Base-by-base conservation (phyloP, 2,329 filamentous ascomycete species). In the Apiospora phragmitis region DNA sequence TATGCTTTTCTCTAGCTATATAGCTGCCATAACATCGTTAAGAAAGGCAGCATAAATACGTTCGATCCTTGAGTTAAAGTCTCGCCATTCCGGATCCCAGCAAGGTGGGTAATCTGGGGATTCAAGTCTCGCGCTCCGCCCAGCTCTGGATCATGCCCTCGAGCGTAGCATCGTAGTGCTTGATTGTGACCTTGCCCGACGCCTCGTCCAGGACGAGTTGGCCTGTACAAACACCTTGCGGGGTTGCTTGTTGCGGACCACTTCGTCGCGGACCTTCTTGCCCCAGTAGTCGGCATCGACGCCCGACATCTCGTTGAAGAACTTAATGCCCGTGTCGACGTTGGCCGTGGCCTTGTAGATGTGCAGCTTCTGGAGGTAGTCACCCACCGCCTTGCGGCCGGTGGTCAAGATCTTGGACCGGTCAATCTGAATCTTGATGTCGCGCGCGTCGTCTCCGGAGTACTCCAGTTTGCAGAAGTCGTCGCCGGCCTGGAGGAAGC, bases 321-420 rank as follows among this genome's bases (percentile, higher is more conserved):
- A 89, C 75, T 89, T 89, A 74, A 88, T 91, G n/a, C 94, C 95
- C 2, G 87, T 88, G 75, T 92, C 88, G 24, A 95, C 87, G 79
- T 98, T 94, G 8, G 94, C 95, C 0, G 94, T 97, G 5, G 92
- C 90, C 86, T 98, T 98, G 86, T 93, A 98, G 74, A 98, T 87
- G 81, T 98, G 95, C 73, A 98, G 84, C 82, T 97, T 96, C 83
- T 97, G 94, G 68, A 98, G 85, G 79, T 97, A 97, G 68, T 90
- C 88, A 76, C 94, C 93, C 26, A 98, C 93, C 3, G 95, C 88
- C 55, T 92, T 91, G 2, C 94, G 90, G 26, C 95, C 95, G 18
- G 92, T 90, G 0, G 90, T 94, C 43, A 96, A 85, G 75, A 98
- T 98, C 86, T 97, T 96, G 74, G 87, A 90, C 49, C 94, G 91